These are phyloP conservation scores for Mucor plumbeus DNA, from an alignment of 371 early-diverging fungal genomes.

Conservation along the genomic window DNA sequence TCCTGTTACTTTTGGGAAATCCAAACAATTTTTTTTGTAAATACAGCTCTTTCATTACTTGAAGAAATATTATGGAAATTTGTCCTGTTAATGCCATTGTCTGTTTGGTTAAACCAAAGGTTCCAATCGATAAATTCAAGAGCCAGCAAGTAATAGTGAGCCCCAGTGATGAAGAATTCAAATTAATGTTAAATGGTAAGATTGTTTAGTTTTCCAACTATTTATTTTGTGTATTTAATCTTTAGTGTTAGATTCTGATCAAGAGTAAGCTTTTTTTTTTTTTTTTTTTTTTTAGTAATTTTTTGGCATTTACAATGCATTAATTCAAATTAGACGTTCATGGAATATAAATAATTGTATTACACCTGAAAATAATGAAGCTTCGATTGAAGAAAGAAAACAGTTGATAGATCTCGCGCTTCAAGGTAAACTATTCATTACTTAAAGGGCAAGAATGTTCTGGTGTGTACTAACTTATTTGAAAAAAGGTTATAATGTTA, in stretches of 20 bases:
- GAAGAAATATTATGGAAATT: neutral
- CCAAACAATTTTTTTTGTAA: neutral
- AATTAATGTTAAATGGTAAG: neutral
- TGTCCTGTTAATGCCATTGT: neutral
- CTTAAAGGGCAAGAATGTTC: neutral
- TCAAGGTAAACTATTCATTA: neutral
- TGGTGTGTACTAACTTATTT: neutral
- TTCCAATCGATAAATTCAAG: neutral
- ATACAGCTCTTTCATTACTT: neutral
- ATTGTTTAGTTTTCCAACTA: no score
- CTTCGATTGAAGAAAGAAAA: neutral
- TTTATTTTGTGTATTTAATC: neutral
- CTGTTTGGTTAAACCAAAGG: neutral
- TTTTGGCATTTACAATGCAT: neutral
- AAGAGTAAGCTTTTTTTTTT: neutral
- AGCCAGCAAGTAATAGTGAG: neutral
- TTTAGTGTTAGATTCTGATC: neutral
- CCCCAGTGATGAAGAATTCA: neutral
- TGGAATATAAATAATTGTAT: neutral
- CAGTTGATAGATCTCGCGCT: neutral
- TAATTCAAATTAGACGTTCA: neutral
- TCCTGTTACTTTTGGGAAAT: neutral
- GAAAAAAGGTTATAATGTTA: neutral
- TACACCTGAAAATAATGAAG: neutral
- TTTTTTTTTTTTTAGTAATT: neutral